A percentile compares a stretch with the other conserved stretches of the same genome.
Evolutionary conservation across 345 rosid genomes (phyloP).

Genomic region (Syzygium oleosum): DNA sequence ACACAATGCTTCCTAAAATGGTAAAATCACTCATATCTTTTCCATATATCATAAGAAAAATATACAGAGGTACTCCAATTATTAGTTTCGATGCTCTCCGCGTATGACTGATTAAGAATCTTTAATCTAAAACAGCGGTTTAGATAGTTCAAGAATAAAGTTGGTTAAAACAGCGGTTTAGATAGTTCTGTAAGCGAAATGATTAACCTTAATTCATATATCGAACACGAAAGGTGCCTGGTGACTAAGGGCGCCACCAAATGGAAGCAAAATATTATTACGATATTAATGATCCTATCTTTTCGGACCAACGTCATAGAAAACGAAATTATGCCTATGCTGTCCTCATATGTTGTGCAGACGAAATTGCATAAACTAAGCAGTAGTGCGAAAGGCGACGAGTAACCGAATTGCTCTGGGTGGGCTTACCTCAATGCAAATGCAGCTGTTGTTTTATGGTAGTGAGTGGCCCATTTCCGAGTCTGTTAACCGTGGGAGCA

Average conservation of each 20-base stretch:
- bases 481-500: neutral
- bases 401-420: neutral
- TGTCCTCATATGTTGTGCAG: neutral
- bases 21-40: neutral
- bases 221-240: neutral
- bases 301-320: neutral
- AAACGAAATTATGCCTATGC: neutral
- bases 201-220: neutral
- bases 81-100: neutral
- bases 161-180: neutral
- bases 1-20: neutral
- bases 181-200: neutral
- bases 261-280: neutral
- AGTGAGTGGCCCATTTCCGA: neutral
- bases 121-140: neutral
- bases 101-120: neutral
- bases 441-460: neutral
- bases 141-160: neutral
- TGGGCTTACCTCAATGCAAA: neutral
- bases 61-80: neutral
- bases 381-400: neutral
- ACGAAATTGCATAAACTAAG: no score
- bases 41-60: neutral
- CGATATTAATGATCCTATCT: neutral
- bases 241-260: neutral